These are phyloP conservation scores for Alternaria triticimaculans DNA, from an alignment of 2,329 filamentous ascomycete genomes.

Conservation along the genomic window DNA sequence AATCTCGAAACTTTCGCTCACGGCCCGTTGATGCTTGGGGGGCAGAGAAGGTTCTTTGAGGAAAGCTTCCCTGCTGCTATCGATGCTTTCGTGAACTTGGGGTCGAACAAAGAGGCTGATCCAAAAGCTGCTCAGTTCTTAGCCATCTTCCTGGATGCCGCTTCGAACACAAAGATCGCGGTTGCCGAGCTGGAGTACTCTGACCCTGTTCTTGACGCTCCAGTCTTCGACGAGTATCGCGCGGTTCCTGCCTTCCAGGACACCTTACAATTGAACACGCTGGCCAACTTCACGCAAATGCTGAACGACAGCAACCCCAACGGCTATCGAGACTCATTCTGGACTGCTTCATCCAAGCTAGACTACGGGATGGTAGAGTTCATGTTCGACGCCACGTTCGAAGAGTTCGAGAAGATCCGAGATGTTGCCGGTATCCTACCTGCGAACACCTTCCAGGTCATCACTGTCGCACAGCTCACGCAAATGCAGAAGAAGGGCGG, in stretches of 20 bases:
- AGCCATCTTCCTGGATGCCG: background rate
- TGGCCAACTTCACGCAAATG: conserved; percentile 22
- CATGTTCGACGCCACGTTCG: conserved; percentile 18
- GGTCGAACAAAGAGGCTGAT: background rate
- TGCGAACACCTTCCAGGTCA: conserved; percentile 24
- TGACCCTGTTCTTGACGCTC: conserved; percentile 3
- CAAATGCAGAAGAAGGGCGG: conserved; percentile 29
- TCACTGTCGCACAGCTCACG: conserved; percentile 19
- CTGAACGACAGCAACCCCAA: conserved; percentile 15
- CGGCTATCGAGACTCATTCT: conserved; percentile 24
- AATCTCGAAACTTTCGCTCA: conserved; percentile 23
- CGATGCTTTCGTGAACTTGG: conserved; percentile 19
- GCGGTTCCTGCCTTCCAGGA: conserved; percentile 16
- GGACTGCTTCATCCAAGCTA: conserved; percentile 28
- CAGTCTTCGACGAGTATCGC: conserved; percentile 9
- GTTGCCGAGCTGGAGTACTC: conserved; percentile 9
- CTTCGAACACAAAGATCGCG: background rate
- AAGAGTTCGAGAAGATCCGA: conserved; percentile 8
- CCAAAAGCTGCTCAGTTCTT: conserved; percentile 11
- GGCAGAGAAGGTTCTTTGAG: conserved; percentile 7
- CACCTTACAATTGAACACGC: conserved; percentile 19
- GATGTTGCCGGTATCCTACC: conserved; percentile 16
- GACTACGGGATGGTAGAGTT: conserved; percentile 16
- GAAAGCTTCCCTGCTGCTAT: conserved; percentile 22
- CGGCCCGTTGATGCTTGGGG: conserved; percentile 11